Percentiles rank a stretch among this genome's conserved stretches.
These are phyloP conservation scores for Exsudoporus frostii DNA, from an alignment of 768 basidiomycete genomes.

Conservation along the genomic window DNA sequence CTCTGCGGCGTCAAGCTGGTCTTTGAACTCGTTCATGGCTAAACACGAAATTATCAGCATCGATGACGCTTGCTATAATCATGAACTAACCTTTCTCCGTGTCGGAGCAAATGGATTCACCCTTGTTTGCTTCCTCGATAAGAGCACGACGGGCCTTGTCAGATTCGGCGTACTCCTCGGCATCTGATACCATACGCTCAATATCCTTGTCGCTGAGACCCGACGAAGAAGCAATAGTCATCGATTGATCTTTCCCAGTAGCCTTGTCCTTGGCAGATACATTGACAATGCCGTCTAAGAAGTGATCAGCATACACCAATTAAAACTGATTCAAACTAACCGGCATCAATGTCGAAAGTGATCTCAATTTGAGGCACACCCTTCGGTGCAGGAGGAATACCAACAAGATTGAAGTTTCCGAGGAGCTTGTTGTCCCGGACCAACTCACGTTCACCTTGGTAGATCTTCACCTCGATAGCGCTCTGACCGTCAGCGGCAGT, in stretches of 20 bases:
- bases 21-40: conserved; percentile 98
- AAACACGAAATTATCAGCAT: conserved; percentile 7
- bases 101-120: conserved; percentile 89
- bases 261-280: conserved; percentile 96
- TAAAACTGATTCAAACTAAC: conserved; percentile 34
- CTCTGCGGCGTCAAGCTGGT: conserved; percentile 89
- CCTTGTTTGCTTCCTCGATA: conserved; percentile 97
- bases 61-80: neutral
- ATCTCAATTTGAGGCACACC: conserved; percentile 78
- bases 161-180: conserved; percentile 89
- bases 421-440: conserved; percentile 98
- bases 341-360: conserved; percentile 97
- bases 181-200: conserved; percentile 92
- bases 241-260: conserved; percentile 85
- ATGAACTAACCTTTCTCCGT: conserved; percentile 82
- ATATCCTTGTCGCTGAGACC: conserved; percentile 96
- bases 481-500: conserved; percentile 99
- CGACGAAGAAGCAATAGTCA: conserved; percentile 97
- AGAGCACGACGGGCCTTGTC: conserved; percentile 85
- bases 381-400: conserved; percentile 83
- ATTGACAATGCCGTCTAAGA: conserved; percentile 88
- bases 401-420: conserved; percentile 99
- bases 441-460: conserved; percentile 98
- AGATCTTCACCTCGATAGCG: conserved; percentile 99
- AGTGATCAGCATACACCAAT: neutral